A percentile compares a stretch with the other conserved stretches of the same genome.
phyloP scores from a whole-genome alignment of 257 asterid species.

The Leonotis leonurus region DNA sequence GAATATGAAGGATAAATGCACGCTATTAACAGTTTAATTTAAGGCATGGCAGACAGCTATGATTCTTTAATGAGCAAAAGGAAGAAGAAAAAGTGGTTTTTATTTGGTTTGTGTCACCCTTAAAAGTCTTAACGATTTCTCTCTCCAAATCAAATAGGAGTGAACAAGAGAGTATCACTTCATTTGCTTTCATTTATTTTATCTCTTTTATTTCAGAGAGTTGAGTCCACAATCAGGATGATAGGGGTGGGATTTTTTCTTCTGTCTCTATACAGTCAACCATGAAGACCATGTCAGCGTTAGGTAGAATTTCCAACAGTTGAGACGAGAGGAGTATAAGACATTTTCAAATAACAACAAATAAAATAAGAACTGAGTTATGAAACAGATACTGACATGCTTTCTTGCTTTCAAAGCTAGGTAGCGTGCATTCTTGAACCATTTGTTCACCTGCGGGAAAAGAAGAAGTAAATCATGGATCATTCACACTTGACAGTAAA shows the following conservation, averaged over 20 bases:
- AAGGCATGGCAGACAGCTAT: background rate
- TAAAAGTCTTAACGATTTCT: background rate
- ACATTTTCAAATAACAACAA: background rate
- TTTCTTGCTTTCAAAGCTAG: conserved; percentile 88
- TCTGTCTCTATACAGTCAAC: background rate
- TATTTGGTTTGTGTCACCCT: background rate
- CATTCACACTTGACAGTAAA: conserved; percentile 2
- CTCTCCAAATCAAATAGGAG: background rate
- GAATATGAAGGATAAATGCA: background rate
- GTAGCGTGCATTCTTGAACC: conserved; percentile 99
- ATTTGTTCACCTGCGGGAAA: conserved; percentile 78
- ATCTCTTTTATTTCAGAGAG: background rate
- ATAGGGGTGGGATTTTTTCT: background rate
- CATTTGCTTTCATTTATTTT: background rate
- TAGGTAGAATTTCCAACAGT: conserved; percentile 3
- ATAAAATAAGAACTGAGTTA: background rate
- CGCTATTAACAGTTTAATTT: background rate
- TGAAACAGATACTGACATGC: conserved; percentile 28
- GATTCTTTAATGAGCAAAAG: background rate
- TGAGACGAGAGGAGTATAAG: conserved; percentile 1
- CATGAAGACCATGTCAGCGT: background rate
- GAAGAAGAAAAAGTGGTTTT: background rate
- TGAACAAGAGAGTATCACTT: background rate
- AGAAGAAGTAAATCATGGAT: conserved; percentile 11
- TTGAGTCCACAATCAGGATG: background rate